Base-by-base conservation (phyloP, 1,284 basidiomycete genomes). In the Tilletiaria anomala region DNA sequence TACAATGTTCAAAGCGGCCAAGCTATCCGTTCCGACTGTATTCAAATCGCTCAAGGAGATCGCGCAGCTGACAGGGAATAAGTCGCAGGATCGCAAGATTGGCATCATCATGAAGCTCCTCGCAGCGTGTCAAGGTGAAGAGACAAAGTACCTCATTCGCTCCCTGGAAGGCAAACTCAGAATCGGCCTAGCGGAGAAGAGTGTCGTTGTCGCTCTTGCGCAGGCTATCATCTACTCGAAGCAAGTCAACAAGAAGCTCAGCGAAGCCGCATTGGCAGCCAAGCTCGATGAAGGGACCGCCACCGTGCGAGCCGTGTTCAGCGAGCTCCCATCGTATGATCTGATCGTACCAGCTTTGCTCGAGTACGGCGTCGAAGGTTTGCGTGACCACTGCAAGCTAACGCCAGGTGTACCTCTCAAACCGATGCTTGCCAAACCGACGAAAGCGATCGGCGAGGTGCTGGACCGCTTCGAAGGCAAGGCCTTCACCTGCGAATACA, bases 401-500 rank as follows among this genome's bases (percentile, higher is more conserved):
- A 91, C 85, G 3, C 89, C 93, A 68, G 75, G 75, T 26, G 80
- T 97, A 4, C 93, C 93, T 1, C 75, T 99, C 32, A 99, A 99
- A 64, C 93, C 93, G 5, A 99, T 99, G 93, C 73, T 99, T 40
- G 93, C 93, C n/a, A 97, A 96, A 70, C 93, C 93, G 3, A 97
- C 93, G 0, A 97, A 97, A 68, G 91, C 91, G 0, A 96, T 99
- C 54, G 80, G 83, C n/a, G 93, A 97, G 69, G 91, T 99, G 5
- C 76, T 99, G 16, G 91, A 99, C 70, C 75, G 89, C 37, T 99
- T 97, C 61, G 93, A 99, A 68, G 80, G 79, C 58, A 88, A 89
- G 68, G 77, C 76, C 36, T 97, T 99, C 67, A 96, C 93, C 4
- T 97, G 91, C 71, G 93, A 99, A 71, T 99, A 96, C 72, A 99